A percentile compares a stretch with the other conserved stretches of the same genome.
Conservation (phyloP, 352 stramenopile genomes). For the Lagenidium giganteum region DNA sequence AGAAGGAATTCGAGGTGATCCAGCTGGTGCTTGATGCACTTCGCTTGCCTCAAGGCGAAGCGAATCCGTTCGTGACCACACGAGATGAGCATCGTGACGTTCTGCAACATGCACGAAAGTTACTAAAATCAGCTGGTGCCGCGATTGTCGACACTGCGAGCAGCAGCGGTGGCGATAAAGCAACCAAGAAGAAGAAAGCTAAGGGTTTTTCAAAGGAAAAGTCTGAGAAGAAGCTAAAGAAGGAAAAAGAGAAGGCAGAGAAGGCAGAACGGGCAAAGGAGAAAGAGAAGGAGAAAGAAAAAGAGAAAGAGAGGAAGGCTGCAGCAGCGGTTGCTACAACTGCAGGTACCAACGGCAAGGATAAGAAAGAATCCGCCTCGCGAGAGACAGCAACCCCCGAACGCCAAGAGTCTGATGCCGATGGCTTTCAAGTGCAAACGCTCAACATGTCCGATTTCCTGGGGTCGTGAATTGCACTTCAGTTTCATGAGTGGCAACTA, state of each 20-base stretch:
- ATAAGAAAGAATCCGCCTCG: conserved; percentile 32
- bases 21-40: conserved; percentile 33
- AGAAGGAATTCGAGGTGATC: conserved; percentile 37
- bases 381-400: conserved; percentile 26
- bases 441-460: conserved; percentile 57
- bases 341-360: neutral
- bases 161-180: too few relatives aligned
- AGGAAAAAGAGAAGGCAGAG: conserved; percentile 15
- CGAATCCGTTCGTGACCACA: conserved; percentile 9
- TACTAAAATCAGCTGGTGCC: too few relatives aligned
- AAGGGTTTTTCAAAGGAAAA: conserved; percentile 16
- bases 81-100: conserved; percentile 13
- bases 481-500: too few relatives aligned
- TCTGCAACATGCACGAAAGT: too few relatives aligned
- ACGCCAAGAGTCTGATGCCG: conserved; percentile 24
- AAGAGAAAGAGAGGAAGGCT: conserved; percentile 19
- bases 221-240: conserved; percentile 25
- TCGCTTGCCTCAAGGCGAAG: too few relatives aligned
- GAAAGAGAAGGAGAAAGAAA: too few relatives aligned
- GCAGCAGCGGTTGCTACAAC: too few relatives aligned
- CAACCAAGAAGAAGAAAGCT: too few relatives aligned
- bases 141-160: too few relatives aligned
- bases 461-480: too few relatives aligned
- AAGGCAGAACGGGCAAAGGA: too few relatives aligned
- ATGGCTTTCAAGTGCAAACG: conserved; percentile 45